These are phyloP conservation scores for Zizania latifolia DNA, from an alignment of 176 grass and related monocot genomes.

Conservation along the genomic window DNA sequence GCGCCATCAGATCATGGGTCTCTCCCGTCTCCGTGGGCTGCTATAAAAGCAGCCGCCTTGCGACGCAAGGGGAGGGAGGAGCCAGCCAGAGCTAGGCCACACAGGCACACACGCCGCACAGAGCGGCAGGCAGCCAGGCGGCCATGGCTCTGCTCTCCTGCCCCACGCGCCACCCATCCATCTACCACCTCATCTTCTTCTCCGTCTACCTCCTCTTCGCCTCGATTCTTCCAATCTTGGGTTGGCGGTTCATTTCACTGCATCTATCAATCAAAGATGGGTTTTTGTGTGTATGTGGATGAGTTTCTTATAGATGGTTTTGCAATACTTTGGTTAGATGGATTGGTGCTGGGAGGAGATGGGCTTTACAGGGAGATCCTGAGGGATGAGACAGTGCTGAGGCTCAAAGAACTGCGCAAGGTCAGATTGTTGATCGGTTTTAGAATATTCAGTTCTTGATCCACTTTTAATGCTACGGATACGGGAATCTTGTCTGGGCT, in stretches of 20 bases:
- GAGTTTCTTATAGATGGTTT: neutral
- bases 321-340: slow-evolving; percentile 24
- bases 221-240: neutral
- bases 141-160: neutral
- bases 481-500: neutral
- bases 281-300: neutral
- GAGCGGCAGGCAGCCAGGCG: neutral
- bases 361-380: slow-evolving; percentile 56
- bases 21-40: too few species aligned
- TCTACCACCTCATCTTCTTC: slow-evolving; percentile 3
- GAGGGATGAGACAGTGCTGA: slow-evolving; percentile 60
- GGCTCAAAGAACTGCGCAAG: slow-evolving; percentile 70
- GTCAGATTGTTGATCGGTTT: neutral
- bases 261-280: neutral
- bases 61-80: slow-evolving; percentile 9
- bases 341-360: slow-evolving; percentile 36
- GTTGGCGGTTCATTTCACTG: slow-evolving; percentile 27
- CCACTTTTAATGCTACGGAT: slow-evolving; percentile 17
- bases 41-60: slow-evolving; percentile 9
- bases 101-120: too few species aligned
- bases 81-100: neutral
- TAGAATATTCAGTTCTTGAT: neutral
- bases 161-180: neutral
- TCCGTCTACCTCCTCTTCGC: slow-evolving; percentile 7
- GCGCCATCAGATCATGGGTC: too few species aligned